Percentiles rank a stretch among this genome's conserved stretches.
These are phyloP conservation scores for Rhododendron molle DNA, from an alignment of 148 eudicot species.

Conservation along the genomic window DNA sequence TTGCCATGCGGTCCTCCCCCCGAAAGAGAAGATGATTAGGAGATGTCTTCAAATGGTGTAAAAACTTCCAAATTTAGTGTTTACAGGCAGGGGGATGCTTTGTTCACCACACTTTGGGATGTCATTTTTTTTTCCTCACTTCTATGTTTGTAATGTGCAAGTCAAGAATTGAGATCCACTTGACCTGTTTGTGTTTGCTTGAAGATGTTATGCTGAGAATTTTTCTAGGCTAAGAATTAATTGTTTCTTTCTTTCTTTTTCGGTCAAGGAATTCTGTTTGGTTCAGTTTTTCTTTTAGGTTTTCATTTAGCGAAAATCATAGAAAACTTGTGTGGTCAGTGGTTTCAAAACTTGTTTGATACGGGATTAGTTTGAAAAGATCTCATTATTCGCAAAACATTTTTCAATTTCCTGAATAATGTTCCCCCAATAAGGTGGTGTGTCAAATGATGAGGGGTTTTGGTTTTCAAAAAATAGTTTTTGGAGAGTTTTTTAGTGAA, in stretches of 20 bases:
- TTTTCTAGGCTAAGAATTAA: background rate
- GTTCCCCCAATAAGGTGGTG: too few species aligned
- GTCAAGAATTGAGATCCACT: background rate
- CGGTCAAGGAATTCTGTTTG: too few species aligned
- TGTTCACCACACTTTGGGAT: background rate
- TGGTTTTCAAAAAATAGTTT: too few species aligned
- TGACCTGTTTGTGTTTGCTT: background rate
- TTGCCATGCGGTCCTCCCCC: conserved; percentile 82
- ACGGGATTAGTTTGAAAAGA: too few species aligned
- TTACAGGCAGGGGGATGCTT: background rate
- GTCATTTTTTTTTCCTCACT: background rate
- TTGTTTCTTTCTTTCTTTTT: background rate
- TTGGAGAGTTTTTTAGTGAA: too few species aligned
- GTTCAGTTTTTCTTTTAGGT: too few species aligned
- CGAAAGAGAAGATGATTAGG: conserved; percentile 54
- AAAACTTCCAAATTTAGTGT: background rate
- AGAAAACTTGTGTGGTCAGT: too few species aligned
- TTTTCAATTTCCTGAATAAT: too few species aligned
- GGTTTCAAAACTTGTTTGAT: too few species aligned
- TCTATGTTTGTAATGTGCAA: background rate
- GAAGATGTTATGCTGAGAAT: background rate
- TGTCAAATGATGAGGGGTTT: too few species aligned
- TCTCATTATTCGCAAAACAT: too few species aligned
- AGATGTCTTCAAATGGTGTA: background rate
- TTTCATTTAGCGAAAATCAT: too few species aligned